Percentiles rank a stretch among this genome's conserved stretches.
These are phyloP conservation scores for Waitea zeae DNA, from an alignment of 1,284 basidiomycete genomes.

Conservation along the genomic window DNA sequence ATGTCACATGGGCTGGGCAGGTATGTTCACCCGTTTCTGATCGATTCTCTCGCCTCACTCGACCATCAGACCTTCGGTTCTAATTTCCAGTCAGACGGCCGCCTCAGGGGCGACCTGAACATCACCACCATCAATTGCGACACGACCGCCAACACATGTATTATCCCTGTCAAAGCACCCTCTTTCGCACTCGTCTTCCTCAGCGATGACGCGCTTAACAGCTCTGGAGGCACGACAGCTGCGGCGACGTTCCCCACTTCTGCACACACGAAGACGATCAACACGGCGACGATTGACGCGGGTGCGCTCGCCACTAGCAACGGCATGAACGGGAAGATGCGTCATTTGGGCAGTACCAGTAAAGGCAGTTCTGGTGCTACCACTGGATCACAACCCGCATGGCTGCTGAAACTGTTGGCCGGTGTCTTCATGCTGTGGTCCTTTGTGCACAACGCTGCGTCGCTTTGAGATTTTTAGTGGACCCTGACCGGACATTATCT, in stretches of 20 bases:
- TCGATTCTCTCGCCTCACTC: neutral
- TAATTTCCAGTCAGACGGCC: constrained; percentile 45
- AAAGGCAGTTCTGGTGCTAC: constrained; percentile 2
- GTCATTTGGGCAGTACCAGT: constrained; percentile 3
- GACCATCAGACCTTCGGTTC: constrained; percentile 49
- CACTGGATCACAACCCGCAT: no score
- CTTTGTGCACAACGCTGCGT: no score
- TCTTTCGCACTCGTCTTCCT: constrained; percentile 61
- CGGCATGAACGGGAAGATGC: constrained; percentile 10
- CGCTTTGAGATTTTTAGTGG: no score
- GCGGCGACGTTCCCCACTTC: constrained; percentile 41
- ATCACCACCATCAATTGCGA: constrained; percentile 39
- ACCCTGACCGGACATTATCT: no score
- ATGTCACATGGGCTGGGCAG: constrained; percentile 60
- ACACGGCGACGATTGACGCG: constrained; percentile 24
- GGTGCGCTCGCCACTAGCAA: constrained; percentile 11
- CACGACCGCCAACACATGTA: constrained; percentile 29
- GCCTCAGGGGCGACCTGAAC: constrained; percentile 28
- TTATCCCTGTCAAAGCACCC: constrained; percentile 48
- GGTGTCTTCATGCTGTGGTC: no score
- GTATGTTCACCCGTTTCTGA: constrained; percentile 12
- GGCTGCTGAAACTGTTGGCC: no score
- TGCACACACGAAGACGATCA: constrained; percentile 23
- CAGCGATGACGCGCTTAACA: constrained; percentile 22
- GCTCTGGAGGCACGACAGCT: constrained; percentile 15